Percentiles rank a stretch among this genome's conserved stretches.
These are phyloP conservation scores for Ganoderma multipileum DNA, from an alignment of 1,284 basidiomycete genomes.

Conservation along the genomic window DNA sequence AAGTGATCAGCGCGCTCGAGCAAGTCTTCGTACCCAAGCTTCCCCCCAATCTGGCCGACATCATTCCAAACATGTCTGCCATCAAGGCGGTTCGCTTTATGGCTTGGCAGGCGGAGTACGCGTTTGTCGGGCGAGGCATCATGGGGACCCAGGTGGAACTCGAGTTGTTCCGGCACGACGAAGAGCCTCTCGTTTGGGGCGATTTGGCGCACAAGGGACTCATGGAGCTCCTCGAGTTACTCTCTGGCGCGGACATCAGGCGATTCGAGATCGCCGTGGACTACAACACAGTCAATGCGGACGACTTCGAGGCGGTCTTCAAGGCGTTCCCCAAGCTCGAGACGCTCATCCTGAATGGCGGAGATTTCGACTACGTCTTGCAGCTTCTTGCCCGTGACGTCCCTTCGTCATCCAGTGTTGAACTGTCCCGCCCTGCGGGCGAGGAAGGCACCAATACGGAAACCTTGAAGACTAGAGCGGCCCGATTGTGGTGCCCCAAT, in stretches of 20 bases:
- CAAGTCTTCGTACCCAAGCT: background rate
- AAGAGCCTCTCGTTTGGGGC: background rate
- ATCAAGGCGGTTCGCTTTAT: background rate
- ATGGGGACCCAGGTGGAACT: background rate
- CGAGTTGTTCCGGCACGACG: background rate
- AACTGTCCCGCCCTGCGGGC: background rate
- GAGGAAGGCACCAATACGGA: background rate
- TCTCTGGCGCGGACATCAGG: background rate
- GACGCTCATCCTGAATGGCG: background rate
- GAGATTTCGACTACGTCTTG: background rate
- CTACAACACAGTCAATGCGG: background rate
- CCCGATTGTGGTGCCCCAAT: background rate
- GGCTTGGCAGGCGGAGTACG: background rate
- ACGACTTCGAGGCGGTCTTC: background rate
- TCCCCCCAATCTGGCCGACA: background rate
- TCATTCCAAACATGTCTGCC: background rate
- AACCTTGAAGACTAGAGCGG: background rate
- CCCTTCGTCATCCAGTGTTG: background rate
- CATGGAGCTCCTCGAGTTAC: background rate
- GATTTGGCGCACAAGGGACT: background rate
- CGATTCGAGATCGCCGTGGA: background rate
- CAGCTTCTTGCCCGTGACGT: background rate
- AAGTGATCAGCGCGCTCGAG: background rate
- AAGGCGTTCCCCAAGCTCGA: background rate
- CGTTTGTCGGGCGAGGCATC: background rate